Base-by-base conservation (phyloP, 352 stramenopile genomes). In the Blastocystis hominis region DNA sequence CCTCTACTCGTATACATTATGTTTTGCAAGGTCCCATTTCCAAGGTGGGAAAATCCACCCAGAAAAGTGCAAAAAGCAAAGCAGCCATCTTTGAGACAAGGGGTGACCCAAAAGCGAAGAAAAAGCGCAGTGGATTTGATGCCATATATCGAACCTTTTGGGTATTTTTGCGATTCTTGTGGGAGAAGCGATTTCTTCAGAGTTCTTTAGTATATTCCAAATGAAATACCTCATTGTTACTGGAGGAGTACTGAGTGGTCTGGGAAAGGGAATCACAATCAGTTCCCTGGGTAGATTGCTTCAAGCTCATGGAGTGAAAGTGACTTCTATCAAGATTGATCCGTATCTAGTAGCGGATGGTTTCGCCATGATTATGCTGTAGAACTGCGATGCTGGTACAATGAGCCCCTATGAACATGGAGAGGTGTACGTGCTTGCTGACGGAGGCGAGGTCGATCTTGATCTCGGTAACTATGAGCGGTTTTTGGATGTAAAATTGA, bases 161-260 rank as follows among this genome's bases (percentile, higher is more conserved):
- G 56, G 30, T 38, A 38, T 34, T 10, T 64, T 64, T 7, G 30
- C 38, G 56, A 4, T 34, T 3, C 3, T 64, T 64, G 30, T n/a
- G n/a, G n/a, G 38, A n/a, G 56, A 64, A 64, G 30, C 30, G 38
- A 34, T 13, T 7, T n/a, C n/a, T 34, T 38, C 30, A 64, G 3
- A 64, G 38, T 64, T 34, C 38, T 64, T 64, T 38, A 76, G 24
- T 76, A n/a, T 50, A 79, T 38, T 59, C 50, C 3, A 66, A 79
- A 98, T 98, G 93, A 98, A 98, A 92, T 98, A 98, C 89, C 93
- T 99, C 89, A 94, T 97, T 88, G 95, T 99, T 75, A 98, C 95
- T 46, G 96, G 97, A 81, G 97, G 97, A 88, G 97, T 98, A 15
- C 94, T 98, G 68, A 98, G 93, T 89, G 96, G 96, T n/a, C 92